These are phyloP conservation scores for Euphorbia celastroides DNA, from an alignment of 441 rosid species.

Conservation along the genomic window DNA sequence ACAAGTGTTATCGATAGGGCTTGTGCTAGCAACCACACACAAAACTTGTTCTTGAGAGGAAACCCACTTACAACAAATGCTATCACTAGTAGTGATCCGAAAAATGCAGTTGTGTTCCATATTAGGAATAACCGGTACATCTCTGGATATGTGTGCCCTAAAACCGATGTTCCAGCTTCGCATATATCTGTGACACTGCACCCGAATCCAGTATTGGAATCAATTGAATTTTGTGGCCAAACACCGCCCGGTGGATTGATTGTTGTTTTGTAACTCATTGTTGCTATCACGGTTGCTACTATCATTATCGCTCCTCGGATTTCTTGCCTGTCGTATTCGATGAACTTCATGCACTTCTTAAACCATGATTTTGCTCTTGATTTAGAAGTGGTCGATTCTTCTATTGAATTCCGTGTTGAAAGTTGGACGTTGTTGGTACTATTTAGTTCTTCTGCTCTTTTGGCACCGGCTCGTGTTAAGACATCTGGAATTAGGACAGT, in stretches of 20 bases:
- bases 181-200: too few species aligned
- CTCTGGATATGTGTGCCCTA: background rate
- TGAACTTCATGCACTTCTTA: background rate
- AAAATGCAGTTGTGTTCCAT: background rate
- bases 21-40: background rate
- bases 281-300: constrained; percentile 34
- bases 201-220: background rate
- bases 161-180: constrained; percentile 26
- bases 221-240: constrained; percentile 7
- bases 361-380: background rate
- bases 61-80: constrained; percentile 8
- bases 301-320: constrained; percentile 31
- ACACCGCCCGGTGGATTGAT: constrained; percentile 38
- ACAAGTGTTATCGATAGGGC: too few species aligned
- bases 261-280: constrained; percentile 30
- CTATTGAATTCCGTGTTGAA: too few species aligned
- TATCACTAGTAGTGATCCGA: constrained; percentile 4
- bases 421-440: too few species aligned
- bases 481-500: background rate
- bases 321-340: constrained; percentile 26
- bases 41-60: background rate
- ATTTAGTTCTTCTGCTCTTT: background rate
- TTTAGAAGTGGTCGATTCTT: too few species aligned
- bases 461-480: background rate
- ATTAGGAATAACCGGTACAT: background rate